Conservation (phyloP, 768 basidiomycete species). For the Tricholoma matsutake region DNA sequence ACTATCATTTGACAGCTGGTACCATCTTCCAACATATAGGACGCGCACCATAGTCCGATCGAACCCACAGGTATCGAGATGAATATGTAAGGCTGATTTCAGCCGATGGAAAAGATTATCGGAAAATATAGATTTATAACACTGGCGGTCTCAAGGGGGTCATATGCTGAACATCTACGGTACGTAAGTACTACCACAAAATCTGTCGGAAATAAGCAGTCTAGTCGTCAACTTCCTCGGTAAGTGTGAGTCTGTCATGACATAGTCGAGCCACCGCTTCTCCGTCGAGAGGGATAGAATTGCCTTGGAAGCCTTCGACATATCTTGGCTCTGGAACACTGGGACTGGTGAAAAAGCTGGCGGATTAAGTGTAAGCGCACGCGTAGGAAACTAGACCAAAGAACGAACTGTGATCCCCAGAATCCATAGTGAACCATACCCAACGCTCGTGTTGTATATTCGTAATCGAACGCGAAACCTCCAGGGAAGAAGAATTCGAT, state of each 20-base stretch:
- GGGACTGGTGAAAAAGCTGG: constrained; percentile 72
- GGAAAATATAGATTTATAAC: not conserved
- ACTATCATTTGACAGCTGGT: not conserved
- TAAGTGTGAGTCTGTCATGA: constrained; percentile 52
- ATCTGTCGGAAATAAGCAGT: not conserved
- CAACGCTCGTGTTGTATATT: constrained; percentile 75
- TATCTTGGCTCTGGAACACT: constrained; percentile 65
- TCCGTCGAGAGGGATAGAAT: constrained; percentile 81
- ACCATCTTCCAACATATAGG: not conserved
- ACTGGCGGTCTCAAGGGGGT: not conserved
- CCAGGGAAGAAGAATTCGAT: constrained; percentile 89
- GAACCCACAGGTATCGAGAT: no score
- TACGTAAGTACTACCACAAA: not conserved
- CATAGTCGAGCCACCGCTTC: constrained; percentile 60
- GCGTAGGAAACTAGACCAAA: not conserved
- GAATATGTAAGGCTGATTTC: no score
- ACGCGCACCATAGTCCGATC: no score
- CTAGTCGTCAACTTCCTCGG: constrained; percentile 61
- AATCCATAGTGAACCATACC: constrained; percentile 85
- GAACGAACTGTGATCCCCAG: constrained; percentile 66
- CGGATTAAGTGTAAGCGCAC: constrained; percentile 1
- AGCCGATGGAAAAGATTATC: not conserved
- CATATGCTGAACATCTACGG: not conserved
- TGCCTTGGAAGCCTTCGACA: constrained; percentile 87
- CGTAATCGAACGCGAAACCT: constrained; percentile 86